These are phyloP conservation scores for Scytalidium lignicola DNA, from an alignment of 2,329 filamentous ascomycete genomes.

Conservation along the genomic window DNA sequence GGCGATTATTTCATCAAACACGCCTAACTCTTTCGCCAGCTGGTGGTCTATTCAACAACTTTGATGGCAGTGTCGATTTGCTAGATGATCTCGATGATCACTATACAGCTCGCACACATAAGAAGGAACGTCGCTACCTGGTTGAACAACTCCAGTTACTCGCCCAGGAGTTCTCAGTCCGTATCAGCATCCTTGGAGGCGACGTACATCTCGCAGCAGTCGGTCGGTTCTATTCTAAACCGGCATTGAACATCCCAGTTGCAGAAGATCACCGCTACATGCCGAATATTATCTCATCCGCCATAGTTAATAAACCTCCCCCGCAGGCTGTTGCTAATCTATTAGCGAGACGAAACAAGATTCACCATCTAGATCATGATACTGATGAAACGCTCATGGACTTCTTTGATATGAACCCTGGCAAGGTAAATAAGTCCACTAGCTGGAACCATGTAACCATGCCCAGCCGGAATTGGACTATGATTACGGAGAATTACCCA, in stretches of 20 bases:
- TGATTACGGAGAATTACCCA: conserved; percentile 71
- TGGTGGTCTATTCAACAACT: conserved; percentile 85
- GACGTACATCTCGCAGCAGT: conserved; percentile 91
- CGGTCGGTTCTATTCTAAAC: conserved; percentile 91
- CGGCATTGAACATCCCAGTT: conserved; percentile 68
- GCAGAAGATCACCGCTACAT: conserved; percentile 91
- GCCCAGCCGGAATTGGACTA: conserved; percentile 88
- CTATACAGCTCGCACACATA: conserved; percentile 89
- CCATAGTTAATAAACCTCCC: conserved; percentile 92
- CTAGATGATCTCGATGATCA: conserved; percentile 93
- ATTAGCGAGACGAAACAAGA: conserved; percentile 83
- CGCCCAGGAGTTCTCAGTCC: conserved; percentile 79
- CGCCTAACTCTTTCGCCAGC: conserved; percentile 33
- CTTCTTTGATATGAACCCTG: conserved; percentile 88
- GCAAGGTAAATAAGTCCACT: conserved; percentile 67
- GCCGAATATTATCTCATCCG: conserved; percentile 88
- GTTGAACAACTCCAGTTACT: conserved; percentile 78
- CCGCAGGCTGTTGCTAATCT: conserved; percentile 85
- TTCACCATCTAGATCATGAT: conserved; percentile 61
- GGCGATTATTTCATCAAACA: not conserved
- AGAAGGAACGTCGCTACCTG: conserved; percentile 74
- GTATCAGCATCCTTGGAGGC: conserved; percentile 86
- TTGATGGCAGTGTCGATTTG: conserved; percentile 89
- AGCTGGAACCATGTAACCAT: conserved; percentile 81
- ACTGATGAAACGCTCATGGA: conserved; percentile 92